Conservation (phyloP, 768 basidiomycete species). For the Boletellus ananas region DNA sequence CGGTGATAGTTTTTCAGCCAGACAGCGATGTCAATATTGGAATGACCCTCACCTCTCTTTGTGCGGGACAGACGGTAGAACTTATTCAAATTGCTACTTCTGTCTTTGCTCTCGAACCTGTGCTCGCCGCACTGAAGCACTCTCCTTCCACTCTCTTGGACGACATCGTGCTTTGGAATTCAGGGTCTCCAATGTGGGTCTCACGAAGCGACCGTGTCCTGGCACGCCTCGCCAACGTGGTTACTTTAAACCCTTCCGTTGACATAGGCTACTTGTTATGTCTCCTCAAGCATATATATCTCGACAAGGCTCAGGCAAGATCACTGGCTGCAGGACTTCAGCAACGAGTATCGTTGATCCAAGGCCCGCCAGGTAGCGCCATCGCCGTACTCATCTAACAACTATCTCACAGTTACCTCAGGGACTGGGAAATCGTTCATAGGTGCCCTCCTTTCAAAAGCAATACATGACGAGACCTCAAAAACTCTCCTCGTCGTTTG, state of each 20-base stretch:
- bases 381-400: too few relatives aligned
- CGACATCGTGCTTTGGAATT: slow-evolving; percentile 54
- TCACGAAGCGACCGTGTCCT: background rate
- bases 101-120: slow-evolving; percentile 57
- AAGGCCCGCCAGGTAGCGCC: slow-evolving; percentile 61
- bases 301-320: slow-evolving; percentile 49
- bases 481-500: slow-evolving; percentile 61
- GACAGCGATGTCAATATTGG: slow-evolving; percentile 38
- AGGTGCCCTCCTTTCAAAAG: slow-evolving; percentile 59
- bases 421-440: slow-evolving; percentile 75
- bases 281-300: slow-evolving; percentile 35
- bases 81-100: slow-evolving; percentile 58
- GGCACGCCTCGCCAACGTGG: slow-evolving; percentile 21
- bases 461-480: slow-evolving; percentile 43
- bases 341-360: slow-evolving; percentile 56
- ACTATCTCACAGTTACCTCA: slow-evolving; percentile 17
- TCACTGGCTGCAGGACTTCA: slow-evolving; percentile 49
- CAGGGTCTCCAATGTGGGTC: slow-evolving; percentile 6
- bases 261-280: slow-evolving; percentile 39
- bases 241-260: slow-evolving; percentile 29
- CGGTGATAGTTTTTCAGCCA: slow-evolving; percentile 52
- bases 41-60: slow-evolving; percentile 39
- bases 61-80: slow-evolving; percentile 29
- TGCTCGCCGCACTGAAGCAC: slow-evolving; percentile 48
- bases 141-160: slow-evolving; percentile 40